Percentiles rank a stretch among this genome's conserved stretches.
These are phyloP conservation scores for Heterobasidion parviporum DNA, from an alignment of 1,284 basidiomycete genomes.

Conservation along the genomic window DNA sequence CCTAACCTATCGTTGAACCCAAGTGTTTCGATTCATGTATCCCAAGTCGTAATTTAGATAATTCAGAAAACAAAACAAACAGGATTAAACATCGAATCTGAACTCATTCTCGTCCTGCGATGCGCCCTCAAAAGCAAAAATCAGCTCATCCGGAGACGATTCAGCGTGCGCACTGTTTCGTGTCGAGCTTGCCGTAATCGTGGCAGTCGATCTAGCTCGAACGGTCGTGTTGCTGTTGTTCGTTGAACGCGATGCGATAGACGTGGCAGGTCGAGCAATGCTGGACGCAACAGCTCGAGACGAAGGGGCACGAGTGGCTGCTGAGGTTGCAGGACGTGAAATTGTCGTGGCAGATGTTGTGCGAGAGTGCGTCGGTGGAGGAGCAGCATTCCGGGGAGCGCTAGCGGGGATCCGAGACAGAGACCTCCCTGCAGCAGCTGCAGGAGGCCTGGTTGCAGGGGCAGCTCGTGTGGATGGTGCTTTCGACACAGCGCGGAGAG, in stretches of 20 bases:
- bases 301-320: neutral
- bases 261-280: neutral
- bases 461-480: neutral
- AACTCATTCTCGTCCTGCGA: slow-evolving; percentile 7
- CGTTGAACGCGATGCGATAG: neutral
- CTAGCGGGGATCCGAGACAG: neutral
- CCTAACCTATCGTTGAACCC: no score
- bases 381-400: neutral
- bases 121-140: slow-evolving; percentile 7
- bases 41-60: no score
- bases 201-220: neutral
- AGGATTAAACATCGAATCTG: slow-evolving; percentile 7
- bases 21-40: no score
- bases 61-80: no score
- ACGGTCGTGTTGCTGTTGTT: neutral
- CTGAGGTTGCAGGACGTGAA: slow-evolving; percentile 3
- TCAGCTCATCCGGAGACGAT: neutral
- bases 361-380: neutral
- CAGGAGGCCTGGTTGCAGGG: neutral
- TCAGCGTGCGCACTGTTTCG: neutral
- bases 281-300: neutral
- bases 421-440: neutral
- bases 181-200: neutral
- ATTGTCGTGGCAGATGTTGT: neutral
- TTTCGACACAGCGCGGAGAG: neutral